These are phyloP conservation scores for Scheffersomyces stipitis DNA, from an alignment of 805 yeast species.

Conservation along the genomic window DNA sequence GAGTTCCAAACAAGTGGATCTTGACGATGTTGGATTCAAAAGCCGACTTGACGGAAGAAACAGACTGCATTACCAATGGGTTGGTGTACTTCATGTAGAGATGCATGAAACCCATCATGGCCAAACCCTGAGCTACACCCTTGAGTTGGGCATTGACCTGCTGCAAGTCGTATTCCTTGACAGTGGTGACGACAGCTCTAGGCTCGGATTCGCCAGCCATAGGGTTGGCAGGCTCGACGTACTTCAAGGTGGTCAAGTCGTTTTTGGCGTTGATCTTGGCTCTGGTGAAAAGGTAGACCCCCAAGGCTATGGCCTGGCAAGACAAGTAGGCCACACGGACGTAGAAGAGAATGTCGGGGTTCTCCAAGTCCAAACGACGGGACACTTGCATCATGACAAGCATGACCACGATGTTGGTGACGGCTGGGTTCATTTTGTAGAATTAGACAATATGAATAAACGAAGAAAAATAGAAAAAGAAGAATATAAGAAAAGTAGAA, in stretches of 20 bases:
- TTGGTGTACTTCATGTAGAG: slow-evolving; percentile 95
- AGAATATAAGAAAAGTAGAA: too few relatives aligned
- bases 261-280: slow-evolving; percentile 66
- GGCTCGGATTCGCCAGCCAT: slow-evolving; percentile 73
- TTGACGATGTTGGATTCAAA: slow-evolving; percentile 87
- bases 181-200: slow-evolving; percentile 83
- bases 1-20: slow-evolving; percentile 81
- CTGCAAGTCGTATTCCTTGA: slow-evolving; percentile 89
- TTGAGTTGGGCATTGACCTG: slow-evolving; percentile 80
- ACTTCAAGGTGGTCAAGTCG: slow-evolving; percentile 89
- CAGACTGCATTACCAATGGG: slow-evolving; percentile 92
- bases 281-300: slow-evolving; percentile 66
- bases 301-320: slow-evolving; percentile 64
- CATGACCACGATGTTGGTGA: slow-evolving; percentile 85
- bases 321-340: slow-evolving; percentile 72
- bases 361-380: slow-evolving; percentile 83
- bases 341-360: slow-evolving; percentile 69
- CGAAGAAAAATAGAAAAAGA: too few relatives aligned
- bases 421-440: slow-evolving; percentile 83
- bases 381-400: slow-evolving; percentile 95
- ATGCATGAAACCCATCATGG: slow-evolving; percentile 99
- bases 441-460: too few relatives aligned
- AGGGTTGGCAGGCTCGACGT: slow-evolving; percentile 80
- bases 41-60: slow-evolving; percentile 87
- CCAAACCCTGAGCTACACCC: slow-evolving; percentile 82